A percentile compares a stretch with the other conserved stretches of the same genome.
Conservation (phyloP, 371 early-diverging fungal species). For the Syncephalastrum monosporum region DNA sequence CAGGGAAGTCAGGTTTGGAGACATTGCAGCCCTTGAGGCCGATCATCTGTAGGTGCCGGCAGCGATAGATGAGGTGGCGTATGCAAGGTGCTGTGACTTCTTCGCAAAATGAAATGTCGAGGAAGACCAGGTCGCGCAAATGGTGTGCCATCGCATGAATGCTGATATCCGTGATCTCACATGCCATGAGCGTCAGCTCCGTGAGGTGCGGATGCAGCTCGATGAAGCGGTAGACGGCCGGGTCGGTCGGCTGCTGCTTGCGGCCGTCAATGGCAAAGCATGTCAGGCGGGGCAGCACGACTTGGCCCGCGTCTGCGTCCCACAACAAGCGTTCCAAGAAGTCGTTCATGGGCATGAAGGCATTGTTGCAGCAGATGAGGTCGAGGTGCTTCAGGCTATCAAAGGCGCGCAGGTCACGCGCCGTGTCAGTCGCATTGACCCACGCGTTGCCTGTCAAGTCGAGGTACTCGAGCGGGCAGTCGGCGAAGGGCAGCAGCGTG, state of each 20-base stretch:
- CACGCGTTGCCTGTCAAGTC: slow-evolving; percentile 43
- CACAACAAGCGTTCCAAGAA: slow-evolving; percentile 14
- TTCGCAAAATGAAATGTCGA: slow-evolving; percentile 40
- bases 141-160: slow-evolving; percentile 23
- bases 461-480: slow-evolving; percentile 31
- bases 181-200: slow-evolving; percentile 32
- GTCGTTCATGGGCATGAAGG: slow-evolving; percentile 11
- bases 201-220: slow-evolving; percentile 25
- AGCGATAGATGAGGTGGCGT: slow-evolving; percentile 22
- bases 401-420: slow-evolving; percentile 31
- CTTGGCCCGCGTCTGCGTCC: slow-evolving; percentile 4
- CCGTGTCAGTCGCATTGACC: slow-evolving; percentile 43
- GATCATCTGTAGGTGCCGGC: slow-evolving; percentile 27
- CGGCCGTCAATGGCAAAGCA: slow-evolving; percentile 39
- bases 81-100: slow-evolving; percentile 25
- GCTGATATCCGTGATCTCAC: slow-evolving; percentile 39
- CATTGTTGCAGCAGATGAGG: slow-evolving; percentile 35
- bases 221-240: slow-evolving; percentile 34
- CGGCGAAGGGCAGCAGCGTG: slow-evolving; percentile 34
- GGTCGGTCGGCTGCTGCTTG: slow-evolving; percentile 24
- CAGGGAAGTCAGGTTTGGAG: slow-evolving; percentile 27
- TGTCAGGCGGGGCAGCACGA: slow-evolving; percentile 22
- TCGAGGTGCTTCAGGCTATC: slow-evolving; percentile 28
- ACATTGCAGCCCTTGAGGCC: slow-evolving; percentile 39
- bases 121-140: slow-evolving; percentile 23